phyloP scores from a whole-genome alignment of 2,329 filamentous ascomycete genomes.

The Ophiostoma piceae region DNA sequence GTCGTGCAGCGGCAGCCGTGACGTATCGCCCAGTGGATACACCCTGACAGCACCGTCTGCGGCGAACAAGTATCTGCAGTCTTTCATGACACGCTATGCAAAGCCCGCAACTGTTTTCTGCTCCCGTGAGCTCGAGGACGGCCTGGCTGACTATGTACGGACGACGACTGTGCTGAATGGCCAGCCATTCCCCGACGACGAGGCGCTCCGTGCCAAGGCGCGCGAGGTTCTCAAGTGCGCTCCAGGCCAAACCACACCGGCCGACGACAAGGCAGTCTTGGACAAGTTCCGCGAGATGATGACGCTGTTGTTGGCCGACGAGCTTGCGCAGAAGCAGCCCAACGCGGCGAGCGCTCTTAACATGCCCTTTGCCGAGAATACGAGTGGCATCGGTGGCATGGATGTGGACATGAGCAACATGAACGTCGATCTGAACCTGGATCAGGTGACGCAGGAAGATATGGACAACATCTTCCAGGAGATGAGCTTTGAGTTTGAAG shows the following conservation, averaged over 20 bases:
- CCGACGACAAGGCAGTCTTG: slow-evolving; percentile 50
- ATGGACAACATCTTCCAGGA: slow-evolving; percentile 41
- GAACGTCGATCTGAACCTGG: slow-evolving; percentile 33
- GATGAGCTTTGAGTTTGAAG: slow-evolving; percentile 41
- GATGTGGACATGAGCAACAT: slow-evolving; percentile 27
- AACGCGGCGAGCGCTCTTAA: background rate
- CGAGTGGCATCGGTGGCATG: slow-evolving; percentile 2
- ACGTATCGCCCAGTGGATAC: slow-evolving; percentile 26
- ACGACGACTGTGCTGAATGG: slow-evolving; percentile 32
- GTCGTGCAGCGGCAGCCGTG: slow-evolving; percentile 35
- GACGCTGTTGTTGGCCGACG: slow-evolving; percentile 30
- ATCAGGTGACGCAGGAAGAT: slow-evolving; percentile 33
- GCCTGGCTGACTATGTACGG: slow-evolving; percentile 46
- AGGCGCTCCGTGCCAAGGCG: slow-evolving; percentile 43
- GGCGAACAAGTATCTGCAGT: slow-evolving; percentile 46
- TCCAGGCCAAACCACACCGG: slow-evolving; percentile 42
- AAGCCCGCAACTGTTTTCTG: slow-evolving; percentile 52
- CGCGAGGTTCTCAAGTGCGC: slow-evolving; percentile 43
- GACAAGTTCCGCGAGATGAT: slow-evolving; percentile 50
- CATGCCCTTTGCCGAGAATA: background rate
- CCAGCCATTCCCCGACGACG: slow-evolving; percentile 46
- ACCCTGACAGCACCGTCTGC: slow-evolving; percentile 37
- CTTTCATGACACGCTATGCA: slow-evolving; percentile 41
- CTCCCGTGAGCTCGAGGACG: slow-evolving; percentile 53
- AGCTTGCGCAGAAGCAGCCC: slow-evolving; percentile 6